Evolutionary conservation across 2,329 filamentous ascomycete genomes (phyloP), one percentile per base, ranked within the genome.

Genomic region (Pseudomassariella vexata): DNA sequence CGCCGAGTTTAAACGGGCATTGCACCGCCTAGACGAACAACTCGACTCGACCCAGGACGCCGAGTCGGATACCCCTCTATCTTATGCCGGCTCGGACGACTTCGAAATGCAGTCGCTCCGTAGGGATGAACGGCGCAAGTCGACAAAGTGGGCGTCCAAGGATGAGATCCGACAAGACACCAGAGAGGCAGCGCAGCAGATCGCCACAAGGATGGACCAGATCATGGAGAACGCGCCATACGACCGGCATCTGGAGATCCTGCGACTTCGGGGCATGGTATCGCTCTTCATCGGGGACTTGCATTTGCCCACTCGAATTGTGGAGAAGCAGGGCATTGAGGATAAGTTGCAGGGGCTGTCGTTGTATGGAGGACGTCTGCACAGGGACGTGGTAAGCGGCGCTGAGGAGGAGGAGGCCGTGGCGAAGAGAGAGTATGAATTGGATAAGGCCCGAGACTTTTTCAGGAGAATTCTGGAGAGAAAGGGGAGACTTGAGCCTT

Each of bases 211-310:
- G 18, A 78, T 95, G 66, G 85, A 94, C 49, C 68, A 73, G 26
- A 48, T 87, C 18, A 73, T 94, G 56, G 66, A 73, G 24, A 79
- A 73, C 21, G 69, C 77, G 16, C 86, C 86, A 0, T 94, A 79
- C 49, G 77, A 78, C 19, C 76, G 79, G 35, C 79, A 79, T 44
- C 56, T 65, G 5, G 74, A 79, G 38, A 61, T 95, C 38, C 62
- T 89, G 27, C 67, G 81, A 28, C 61, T 94, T 16, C 70, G 85
- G 31, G 87, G 74, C 7, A 85, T 87, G 71, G 60, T 88, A 5
- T 75, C 77, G 1, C 62, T 92, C 11, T 94, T 85, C 68, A 65
- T 86, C 11, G 82, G 72, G 6, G 85, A 94, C 53, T 59, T 95
- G 22, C 52, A 61, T 17, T 47, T 79, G 15, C 65, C 67, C 1